Evolutionary conservation across 768 basidiomycete genomes (phyloP).

Genomic region (Jaapia argillacea): DNA sequence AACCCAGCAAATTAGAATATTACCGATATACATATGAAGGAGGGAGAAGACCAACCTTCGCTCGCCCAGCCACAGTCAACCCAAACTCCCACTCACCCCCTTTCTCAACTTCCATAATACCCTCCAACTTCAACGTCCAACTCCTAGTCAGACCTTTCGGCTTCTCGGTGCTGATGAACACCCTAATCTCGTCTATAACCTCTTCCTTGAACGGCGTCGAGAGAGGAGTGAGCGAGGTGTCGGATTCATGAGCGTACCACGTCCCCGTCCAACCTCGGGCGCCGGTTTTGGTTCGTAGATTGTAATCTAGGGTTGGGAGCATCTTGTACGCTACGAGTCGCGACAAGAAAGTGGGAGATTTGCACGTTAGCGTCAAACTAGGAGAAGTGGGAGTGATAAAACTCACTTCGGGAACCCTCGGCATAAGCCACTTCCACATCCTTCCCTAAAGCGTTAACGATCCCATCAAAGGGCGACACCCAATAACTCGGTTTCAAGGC

Average conservation of each 20-base stretch:
- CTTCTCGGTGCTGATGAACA: slow-evolving; percentile 47
- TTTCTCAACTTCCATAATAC: slow-evolving; percentile 39
- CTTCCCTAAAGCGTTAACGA: slow-evolving; percentile 43
- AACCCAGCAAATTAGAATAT: not conserved
- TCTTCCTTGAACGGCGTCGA: slow-evolving; percentile 21
- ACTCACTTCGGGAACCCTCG: slow-evolving; percentile 59
- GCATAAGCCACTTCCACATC: slow-evolving; percentile 50
- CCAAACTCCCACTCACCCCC: slow-evolving; percentile 66
- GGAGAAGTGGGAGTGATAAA: slow-evolving; percentile 4
- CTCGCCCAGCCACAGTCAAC: slow-evolving; percentile 54
- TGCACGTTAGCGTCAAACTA: not conserved
- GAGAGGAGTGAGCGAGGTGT: slow-evolving; percentile 4
- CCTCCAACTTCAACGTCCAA: slow-evolving; percentile 54
- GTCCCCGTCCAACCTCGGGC: slow-evolving; percentile 50
- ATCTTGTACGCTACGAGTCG: slow-evolving; percentile 43
- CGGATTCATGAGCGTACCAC: slow-evolving; percentile 7
- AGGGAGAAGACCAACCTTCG: slow-evolving; percentile 35
- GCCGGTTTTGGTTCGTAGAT: slow-evolving; percentile 48
- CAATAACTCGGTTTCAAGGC: slow-evolving; percentile 69
- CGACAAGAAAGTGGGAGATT: not conserved
- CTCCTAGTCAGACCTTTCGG: slow-evolving; percentile 48
- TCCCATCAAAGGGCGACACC: slow-evolving; percentile 68
- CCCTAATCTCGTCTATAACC: slow-evolving; percentile 51
- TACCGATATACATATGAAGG: not conserved
- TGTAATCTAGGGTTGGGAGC: slow-evolving; percentile 59